A percentile compares a stretch with the other conserved stretches of the same genome.
Conservation (phyloP, 345 rosid species). For the Salix caprea region DNA sequence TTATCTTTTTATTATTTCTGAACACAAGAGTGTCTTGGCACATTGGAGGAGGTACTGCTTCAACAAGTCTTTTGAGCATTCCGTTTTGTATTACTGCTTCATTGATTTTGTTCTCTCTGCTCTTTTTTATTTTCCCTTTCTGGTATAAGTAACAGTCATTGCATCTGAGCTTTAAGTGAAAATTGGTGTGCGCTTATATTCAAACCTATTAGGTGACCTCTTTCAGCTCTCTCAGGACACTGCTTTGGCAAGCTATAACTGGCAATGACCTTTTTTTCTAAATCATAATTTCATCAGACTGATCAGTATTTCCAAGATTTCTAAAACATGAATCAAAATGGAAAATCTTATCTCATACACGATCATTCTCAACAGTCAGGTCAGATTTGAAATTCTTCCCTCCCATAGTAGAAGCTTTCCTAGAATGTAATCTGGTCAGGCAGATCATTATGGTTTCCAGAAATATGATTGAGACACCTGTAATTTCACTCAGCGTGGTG, state of each 20-base stretch:
- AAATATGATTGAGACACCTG: not conserved
- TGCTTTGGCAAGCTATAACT: not conserved
- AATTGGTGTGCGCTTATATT: not conserved
- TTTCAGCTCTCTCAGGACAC: not conserved
- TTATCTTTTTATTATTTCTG: not conserved
- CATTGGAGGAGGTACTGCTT: not conserved
- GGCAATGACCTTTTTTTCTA: not conserved
- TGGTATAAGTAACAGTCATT: not conserved
- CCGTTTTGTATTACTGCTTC: not conserved
- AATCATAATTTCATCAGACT: not conserved
- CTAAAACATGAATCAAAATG: not conserved
- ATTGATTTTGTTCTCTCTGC: not conserved
- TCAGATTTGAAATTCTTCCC: not conserved
- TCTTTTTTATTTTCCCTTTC: not conserved
- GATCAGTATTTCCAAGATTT: not conserved
- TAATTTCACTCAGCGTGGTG: not conserved
- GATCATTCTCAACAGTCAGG: not conserved
- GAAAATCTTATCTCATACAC: not conserved
- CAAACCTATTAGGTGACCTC: not conserved
- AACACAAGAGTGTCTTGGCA: not conserved
- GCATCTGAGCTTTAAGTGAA: not conserved
- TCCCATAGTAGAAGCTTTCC: not conserved
- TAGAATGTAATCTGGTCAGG: not conserved
- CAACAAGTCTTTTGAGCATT: not conserved
- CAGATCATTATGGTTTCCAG: not conserved